Conservation (phyloP, 2,329 filamentous ascomycete genomes). For the Zarea fungicola region DNA sequence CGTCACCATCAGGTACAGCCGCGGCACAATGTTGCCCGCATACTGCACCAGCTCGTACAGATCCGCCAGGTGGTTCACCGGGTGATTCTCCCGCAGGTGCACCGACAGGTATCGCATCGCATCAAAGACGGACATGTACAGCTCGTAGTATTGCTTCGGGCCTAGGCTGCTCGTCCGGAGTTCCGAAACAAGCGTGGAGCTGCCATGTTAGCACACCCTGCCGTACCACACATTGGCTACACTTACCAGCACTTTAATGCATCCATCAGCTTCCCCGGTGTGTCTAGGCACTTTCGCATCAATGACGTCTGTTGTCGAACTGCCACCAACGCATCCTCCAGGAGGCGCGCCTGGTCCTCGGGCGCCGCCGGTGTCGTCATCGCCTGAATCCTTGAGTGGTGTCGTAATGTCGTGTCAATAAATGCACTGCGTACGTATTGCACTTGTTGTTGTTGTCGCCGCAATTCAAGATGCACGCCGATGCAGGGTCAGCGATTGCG, state of each 20-base stretch:
- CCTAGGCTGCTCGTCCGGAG: slow-evolving; percentile 92
- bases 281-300: slow-evolving; percentile 97
- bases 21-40: slow-evolving; percentile 94
- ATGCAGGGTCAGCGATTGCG: no score
- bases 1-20: slow-evolving; percentile 97
- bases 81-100: slow-evolving; percentile 94
- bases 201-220: slow-evolving; percentile 33
- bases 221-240: neutral
- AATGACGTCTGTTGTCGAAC: slow-evolving; percentile 94
- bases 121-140: slow-evolving; percentile 99
- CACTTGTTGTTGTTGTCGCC: no score
- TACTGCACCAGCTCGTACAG: slow-evolving; percentile 97
- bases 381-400: no score
- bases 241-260: slow-evolving; percentile 97
- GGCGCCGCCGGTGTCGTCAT: slow-evolving; percentile 56
- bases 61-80: slow-evolving; percentile 95
- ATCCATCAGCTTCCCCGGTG: slow-evolving; percentile 98
- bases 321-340: slow-evolving; percentile 93
- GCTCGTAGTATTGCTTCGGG: slow-evolving; percentile 99
- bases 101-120: slow-evolving; percentile 93
- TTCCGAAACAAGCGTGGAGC: slow-evolving; percentile 97
- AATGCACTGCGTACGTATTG: no score
- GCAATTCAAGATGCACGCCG: no score
- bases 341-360: slow-evolving; percentile 83
- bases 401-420: neutral